These are phyloP conservation scores for Fusarium armeniacum DNA, from an alignment of 2,329 filamentous ascomycete species.

Conservation along the genomic window DNA sequence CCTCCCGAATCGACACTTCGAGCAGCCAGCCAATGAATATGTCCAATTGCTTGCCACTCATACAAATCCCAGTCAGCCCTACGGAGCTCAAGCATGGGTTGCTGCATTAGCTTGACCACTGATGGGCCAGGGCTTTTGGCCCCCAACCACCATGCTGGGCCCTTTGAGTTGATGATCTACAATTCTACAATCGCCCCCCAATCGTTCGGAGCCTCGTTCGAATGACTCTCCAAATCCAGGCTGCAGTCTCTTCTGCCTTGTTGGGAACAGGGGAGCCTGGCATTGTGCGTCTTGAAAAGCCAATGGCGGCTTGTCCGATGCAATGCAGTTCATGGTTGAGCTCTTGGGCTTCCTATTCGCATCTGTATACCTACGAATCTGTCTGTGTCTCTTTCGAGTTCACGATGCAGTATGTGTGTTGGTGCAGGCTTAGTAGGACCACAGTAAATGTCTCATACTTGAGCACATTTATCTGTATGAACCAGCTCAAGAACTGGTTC, in stretches of 20 bases:
- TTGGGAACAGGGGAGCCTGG: slow-evolving; percentile 45
- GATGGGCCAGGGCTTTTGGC: slow-evolving; percentile 43
- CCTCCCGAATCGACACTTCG: slow-evolving; percentile 11
- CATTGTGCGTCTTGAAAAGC: slow-evolving; percentile 33
- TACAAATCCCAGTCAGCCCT: slow-evolving; percentile 45
- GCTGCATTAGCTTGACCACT: slow-evolving; percentile 47
- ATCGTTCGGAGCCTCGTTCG: slow-evolving; percentile 37
- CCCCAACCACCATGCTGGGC: slow-evolving; percentile 40
- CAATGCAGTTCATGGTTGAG: slow-evolving; percentile 12
- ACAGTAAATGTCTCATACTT: slow-evolving; percentile 15
- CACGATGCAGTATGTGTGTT: slow-evolving; percentile 16
- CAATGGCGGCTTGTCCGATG: slow-evolving; percentile 39
- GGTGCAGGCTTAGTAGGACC: slow-evolving; percentile 4
- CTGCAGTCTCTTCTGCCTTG: slow-evolving; percentile 47
- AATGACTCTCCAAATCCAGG: slow-evolving; percentile 44
- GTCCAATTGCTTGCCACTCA: slow-evolving; percentile 36
- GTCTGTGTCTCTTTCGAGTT: slow-evolving; percentile 21
- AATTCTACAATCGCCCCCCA: slow-evolving; percentile 36
- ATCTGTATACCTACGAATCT: slow-evolving; percentile 10
- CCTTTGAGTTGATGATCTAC: slow-evolving; percentile 43
- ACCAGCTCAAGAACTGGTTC: slow-evolving; percentile 10
- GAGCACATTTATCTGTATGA: slow-evolving; percentile 6
- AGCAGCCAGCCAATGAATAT: slow-evolving; percentile 22
- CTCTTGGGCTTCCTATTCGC: slow-evolving; percentile 5
- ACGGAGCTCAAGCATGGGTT: slow-evolving; percentile 40